Conservation (phyloP, 805 yeast genomes). For the Debaryomyces castellii region DNA sequence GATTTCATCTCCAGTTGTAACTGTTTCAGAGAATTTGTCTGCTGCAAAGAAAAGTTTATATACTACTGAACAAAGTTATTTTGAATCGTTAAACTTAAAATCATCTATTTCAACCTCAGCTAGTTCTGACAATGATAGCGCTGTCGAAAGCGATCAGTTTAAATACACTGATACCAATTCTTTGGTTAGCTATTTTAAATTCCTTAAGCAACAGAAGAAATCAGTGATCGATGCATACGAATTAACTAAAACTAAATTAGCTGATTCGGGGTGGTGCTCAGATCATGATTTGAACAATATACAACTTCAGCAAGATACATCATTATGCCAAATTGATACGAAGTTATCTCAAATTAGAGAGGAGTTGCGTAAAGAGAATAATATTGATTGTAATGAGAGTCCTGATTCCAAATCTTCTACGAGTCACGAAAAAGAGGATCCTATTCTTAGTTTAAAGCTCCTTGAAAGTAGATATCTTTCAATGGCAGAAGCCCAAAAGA, state of each 20-base stretch:
- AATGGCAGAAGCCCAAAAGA: conserved; percentile 13
- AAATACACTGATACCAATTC: conserved; percentile 19
- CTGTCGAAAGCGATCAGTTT: conserved; percentile 18
- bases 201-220: conserved; percentile 32
- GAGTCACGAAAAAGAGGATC: not conserved
- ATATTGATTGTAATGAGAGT: conserved; percentile 13
- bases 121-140: not conserved
- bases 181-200: conserved; percentile 30
- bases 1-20: conserved; percentile 37
- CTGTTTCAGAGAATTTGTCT: conserved; percentile 35
- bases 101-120: not conserved
- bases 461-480: conserved; percentile 31
- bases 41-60: conserved; percentile 25
- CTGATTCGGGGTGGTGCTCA: conserved; percentile 43
- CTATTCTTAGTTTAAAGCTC: conserved; percentile 32
- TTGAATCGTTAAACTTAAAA: conserved; percentile 21
- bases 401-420: conserved; percentile 5
- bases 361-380: conserved; percentile 29
- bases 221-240: conserved; percentile 34
- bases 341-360: conserved; percentile 37
- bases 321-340: conserved; percentile 37
- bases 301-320: conserved; percentile 36
- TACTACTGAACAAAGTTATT: conserved; percentile 35
- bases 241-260: conserved; percentile 29
- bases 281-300: conserved; percentile 39